Conservation (phyloP, 257 asterid species). For the Cordia subcordata region DNA sequence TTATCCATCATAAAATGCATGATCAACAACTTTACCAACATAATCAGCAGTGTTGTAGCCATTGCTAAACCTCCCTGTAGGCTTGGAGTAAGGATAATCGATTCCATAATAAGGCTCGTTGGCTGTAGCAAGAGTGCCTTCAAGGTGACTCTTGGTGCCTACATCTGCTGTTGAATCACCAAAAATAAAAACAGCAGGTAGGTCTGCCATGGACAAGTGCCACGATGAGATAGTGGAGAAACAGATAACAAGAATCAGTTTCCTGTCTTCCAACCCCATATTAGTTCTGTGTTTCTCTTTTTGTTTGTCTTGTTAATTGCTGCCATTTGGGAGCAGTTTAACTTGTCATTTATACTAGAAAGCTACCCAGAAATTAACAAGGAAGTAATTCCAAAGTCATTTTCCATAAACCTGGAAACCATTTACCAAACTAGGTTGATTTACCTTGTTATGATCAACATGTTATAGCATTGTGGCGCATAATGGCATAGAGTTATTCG, state of each 20-base stretch:
- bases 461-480: no score
- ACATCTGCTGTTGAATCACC: constrained; percentile 60
- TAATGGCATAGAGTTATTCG: no score
- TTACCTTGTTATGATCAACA: no score
- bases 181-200: constrained; percentile 33
- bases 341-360: constrained; percentile 4
- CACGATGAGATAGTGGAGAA: background rate
- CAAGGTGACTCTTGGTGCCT: constrained; percentile 39
- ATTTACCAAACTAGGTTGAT: no score
- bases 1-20: no score
- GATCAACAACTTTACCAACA: constrained; percentile 24
- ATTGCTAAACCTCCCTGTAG: constrained; percentile 64
- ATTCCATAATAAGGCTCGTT: constrained; percentile 41
- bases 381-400: constrained; percentile 1
- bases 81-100: constrained; percentile 33
- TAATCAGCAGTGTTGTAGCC: constrained; percentile 49
- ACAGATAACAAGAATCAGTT: background rate
- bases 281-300: background rate
- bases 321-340: background rate
- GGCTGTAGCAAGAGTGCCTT: constrained; percentile 27
- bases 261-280: background rate
- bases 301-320: background rate
- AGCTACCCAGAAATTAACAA: constrained; percentile 5
- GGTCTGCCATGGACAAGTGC: constrained; percentile 10
- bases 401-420: background rate